Percentiles rank a stretch among this genome's conserved stretches.
Conservation (phyloP, 345 rosid species). For the Combretum micranthum region DNA sequence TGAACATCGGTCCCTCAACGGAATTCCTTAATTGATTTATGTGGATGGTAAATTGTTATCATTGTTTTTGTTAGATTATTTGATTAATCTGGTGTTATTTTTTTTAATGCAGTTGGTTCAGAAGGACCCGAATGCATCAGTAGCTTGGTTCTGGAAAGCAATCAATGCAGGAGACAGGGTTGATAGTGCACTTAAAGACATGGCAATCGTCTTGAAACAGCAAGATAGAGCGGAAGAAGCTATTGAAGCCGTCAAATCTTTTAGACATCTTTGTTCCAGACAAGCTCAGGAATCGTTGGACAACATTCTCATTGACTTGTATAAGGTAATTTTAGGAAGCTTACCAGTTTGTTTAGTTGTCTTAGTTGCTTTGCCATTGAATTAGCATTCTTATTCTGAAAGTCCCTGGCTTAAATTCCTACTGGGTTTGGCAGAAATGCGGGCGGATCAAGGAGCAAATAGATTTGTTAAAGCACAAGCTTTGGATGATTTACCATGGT, state of each 20-base stretch:
- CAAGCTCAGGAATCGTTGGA: slow-evolving; percentile 93
- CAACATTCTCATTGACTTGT: slow-evolving; percentile 88
- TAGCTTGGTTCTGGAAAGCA: slow-evolving; percentile 76
- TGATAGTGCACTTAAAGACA: slow-evolving; percentile 91
- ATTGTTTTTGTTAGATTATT: background rate
- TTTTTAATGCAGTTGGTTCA: slow-evolving; percentile 37
- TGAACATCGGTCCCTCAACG: background rate
- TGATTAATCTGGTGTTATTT: background rate
- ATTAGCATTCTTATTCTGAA: too few species aligned
- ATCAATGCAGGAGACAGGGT: slow-evolving; percentile 77
- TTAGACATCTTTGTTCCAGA: slow-evolving; percentile 64
- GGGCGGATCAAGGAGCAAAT: slow-evolving; percentile 83
- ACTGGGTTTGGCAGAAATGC: slow-evolving; percentile 57
- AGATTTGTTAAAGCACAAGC: slow-evolving; percentile 62
- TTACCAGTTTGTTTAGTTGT: background rate
- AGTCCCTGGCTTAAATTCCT: too few species aligned
- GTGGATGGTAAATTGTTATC: background rate
- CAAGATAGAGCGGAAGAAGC: slow-evolving; percentile 77
- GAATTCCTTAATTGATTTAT: background rate
- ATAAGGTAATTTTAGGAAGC: slow-evolving; percentile 45
- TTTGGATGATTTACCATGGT: slow-evolving; percentile 67
- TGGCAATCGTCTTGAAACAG: slow-evolving; percentile 86
- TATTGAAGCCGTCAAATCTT: slow-evolving; percentile 68
- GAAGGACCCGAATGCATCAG: slow-evolving; percentile 70
- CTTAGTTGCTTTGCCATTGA: background rate